Base-by-base conservation (phyloP, 768 basidiomycete genomes). In the Russula sp. region DNA sequence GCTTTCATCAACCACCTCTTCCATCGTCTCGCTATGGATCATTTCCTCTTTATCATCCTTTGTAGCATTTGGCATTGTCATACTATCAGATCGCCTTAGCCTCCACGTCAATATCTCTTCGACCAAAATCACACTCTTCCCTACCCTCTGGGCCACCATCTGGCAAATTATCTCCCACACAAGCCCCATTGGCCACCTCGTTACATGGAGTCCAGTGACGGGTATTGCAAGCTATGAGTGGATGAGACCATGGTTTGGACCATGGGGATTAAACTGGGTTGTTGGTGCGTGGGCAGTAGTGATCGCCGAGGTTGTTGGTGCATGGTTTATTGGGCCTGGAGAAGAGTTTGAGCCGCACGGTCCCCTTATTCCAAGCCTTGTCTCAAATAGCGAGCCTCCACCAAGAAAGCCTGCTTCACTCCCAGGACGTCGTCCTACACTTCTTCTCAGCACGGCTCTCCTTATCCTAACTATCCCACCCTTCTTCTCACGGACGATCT, bases 251-350 rank as follows among this genome's bases (percentile, higher is more conserved):
- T 70, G 78, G 47, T 64, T 81, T 25, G 90, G 91, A 5, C 77
- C 84, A 36, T 72, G 76, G 36, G 82, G 80, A 8, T 78, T 83
- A 60, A 88, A 93, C 70, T 93, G 88, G 86, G 70, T 87, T 32
- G 78, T 81, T 7, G 90, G 81, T n/a, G 84, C 82, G 8, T 93
- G 87, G 86, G 87, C 88, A 5, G 82, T 83, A 10, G 77, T 90
- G 10, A 66, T 81, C 32, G 81, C 86, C 8, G 80, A 86, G 65
- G 67, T 74, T 2, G 68, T 80, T 8, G 82, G 80, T 34, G 71
- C 68, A 29, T 87, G 83, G 85, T 78, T 82, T 48, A 84, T 90
- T 71, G 81, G 78, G 5, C 64, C 65, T 3, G 59, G 10, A 3
- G 71, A 69, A 82, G 77, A 81, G 41, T 83, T 88, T 70, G 81